A percentile compares a stretch with the other conserved stretches of the same genome.
phyloP scores from a whole-genome alignment of 148 eudicot genomes.

The Camellia granthamiana region DNA sequence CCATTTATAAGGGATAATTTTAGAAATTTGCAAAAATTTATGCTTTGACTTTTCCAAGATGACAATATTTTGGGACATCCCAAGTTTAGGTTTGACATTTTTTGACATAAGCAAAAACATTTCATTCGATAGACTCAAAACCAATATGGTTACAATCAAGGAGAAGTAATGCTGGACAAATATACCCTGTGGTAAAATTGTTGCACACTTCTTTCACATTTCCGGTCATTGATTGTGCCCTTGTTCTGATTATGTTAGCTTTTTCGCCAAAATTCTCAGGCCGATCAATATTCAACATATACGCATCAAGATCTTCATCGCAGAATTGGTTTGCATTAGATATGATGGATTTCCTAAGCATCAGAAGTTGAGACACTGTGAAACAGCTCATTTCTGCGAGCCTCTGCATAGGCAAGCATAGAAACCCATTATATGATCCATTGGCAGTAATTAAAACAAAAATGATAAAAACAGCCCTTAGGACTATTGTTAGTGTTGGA shows the following conservation, averaged over 20 bases:
- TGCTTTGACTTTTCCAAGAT: too few relatives aligned
- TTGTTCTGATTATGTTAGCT: slow-evolving; percentile 72
- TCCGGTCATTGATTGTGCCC: slow-evolving; percentile 65
- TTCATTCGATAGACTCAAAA: neutral
- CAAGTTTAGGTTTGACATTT: neutral
- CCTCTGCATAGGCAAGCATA: slow-evolving; percentile 48
- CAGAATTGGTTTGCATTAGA: slow-evolving; percentile 61
- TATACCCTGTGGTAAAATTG: slow-evolving; percentile 86
- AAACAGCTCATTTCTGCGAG: slow-evolving; percentile 91
- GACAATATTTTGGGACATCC: too few relatives aligned
- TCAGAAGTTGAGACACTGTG: slow-evolving; percentile 74
- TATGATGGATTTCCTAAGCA: slow-evolving; percentile 81
- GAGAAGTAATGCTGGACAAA: neutral
- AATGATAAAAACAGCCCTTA: too few relatives aligned
- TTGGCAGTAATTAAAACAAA: too few relatives aligned
- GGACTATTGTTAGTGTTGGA: too few relatives aligned
- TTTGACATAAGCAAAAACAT: neutral
- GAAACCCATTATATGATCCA: neutral
- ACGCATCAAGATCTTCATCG: slow-evolving; percentile 47
- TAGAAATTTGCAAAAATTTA: too few relatives aligned
- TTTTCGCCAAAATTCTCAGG: slow-evolving; percentile 85
- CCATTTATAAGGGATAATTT: too few relatives aligned
- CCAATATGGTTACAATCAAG: neutral
- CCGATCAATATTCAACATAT: slow-evolving; percentile 61
- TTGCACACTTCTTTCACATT: slow-evolving; percentile 72